A percentile compares a stretch with the other conserved stretches of the same genome.
Evolutionary conservation across 2,329 filamentous ascomycete species (phyloP).

Genomic region (Aspergillus tubingensis): DNA sequence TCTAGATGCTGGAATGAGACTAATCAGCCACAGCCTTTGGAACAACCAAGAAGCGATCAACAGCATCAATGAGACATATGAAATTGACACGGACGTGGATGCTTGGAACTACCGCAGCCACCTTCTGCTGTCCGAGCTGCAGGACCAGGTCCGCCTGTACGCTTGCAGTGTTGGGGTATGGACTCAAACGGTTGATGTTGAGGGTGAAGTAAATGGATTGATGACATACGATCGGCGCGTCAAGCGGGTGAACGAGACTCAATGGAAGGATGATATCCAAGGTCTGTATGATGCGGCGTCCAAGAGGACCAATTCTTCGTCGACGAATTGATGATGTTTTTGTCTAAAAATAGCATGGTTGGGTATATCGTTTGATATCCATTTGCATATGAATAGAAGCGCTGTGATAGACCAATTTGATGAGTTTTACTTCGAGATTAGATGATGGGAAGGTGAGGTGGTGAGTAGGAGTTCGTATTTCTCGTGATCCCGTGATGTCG

Average conservation of each 20-base stretch:
- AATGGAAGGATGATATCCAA: conserved; percentile 64
- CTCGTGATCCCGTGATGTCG: neutral
- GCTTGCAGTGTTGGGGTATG: conserved; percentile 69
- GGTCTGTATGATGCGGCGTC: conserved; percentile 60
- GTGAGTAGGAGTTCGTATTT: neutral
- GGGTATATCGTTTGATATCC: neutral
- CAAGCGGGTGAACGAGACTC: conserved; percentile 53
- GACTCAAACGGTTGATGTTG: conserved; percentile 74
- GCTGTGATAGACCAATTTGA: neutral
- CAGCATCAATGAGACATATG: conserved; percentile 67
- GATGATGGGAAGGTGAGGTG: neutral
- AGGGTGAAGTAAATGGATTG: conserved; percentile 73
- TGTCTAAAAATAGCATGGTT: neutral
- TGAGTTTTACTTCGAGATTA: neutral
- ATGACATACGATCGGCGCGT: conserved; percentile 68
- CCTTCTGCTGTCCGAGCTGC: conserved; percentile 50
- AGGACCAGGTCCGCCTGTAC: conserved; percentile 55
- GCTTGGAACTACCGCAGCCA: conserved; percentile 69
- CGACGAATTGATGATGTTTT: neutral
- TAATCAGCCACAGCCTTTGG: conserved; percentile 57
- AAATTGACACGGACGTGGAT: conserved; percentile 60
- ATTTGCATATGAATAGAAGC: neutral
- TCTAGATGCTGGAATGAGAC: neutral
- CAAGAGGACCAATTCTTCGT: neutral
- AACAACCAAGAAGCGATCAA: conserved; percentile 61